Percentiles rank a stretch among this genome's conserved stretches.
Conservation (phyloP, 1,139 yeast genomes). For the Pichia sp. region DNA sequence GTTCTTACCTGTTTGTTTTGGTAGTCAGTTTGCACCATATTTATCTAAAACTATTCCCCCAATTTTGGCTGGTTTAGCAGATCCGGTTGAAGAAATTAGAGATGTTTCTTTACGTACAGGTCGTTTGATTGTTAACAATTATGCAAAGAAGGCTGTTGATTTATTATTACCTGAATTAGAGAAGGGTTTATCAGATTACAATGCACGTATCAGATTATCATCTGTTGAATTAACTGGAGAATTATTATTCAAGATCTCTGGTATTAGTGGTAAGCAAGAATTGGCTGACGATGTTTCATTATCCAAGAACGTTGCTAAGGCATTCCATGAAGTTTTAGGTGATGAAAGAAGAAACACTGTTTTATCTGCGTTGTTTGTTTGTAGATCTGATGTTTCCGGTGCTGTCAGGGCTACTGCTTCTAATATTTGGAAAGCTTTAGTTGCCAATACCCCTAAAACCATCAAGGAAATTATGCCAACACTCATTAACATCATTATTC, state of each 20-base stretch:
- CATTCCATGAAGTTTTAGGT: slow-evolving; percentile 76
- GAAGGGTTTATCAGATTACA: slow-evolving; percentile 75
- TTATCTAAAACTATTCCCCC: slow-evolving; percentile 82
- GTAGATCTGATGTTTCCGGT: slow-evolving; percentile 88
- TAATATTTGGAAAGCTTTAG: slow-evolving; percentile 96
- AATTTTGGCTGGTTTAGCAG: slow-evolving; percentile 86
- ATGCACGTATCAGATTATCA: slow-evolving; percentile 83
- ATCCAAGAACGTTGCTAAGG: slow-evolving; percentile 56
- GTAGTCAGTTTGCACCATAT: slow-evolving; percentile 86
- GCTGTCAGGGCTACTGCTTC: slow-evolving; percentile 87
- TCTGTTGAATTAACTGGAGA: slow-evolving; percentile 98
- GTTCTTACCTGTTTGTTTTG: slow-evolving; percentile 91
- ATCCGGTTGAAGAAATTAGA: slow-evolving; percentile 76
- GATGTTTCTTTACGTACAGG: slow-evolving; percentile 92
- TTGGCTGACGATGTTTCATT: slow-evolving; percentile 54
- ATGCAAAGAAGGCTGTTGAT: slow-evolving; percentile 90
- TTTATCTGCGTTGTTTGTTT: slow-evolving; percentile 75
- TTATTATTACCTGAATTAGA: slow-evolving; percentile 90
- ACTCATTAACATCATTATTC: slow-evolving; percentile 72
- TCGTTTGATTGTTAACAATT: slow-evolving; percentile 81
- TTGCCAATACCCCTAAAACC: slow-evolving; percentile 93
- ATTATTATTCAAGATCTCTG: slow-evolving; percentile 87
- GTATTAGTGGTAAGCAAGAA: slow-evolving; percentile 67
- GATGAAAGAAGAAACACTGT: slow-evolving; percentile 82
- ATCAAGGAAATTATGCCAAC: slow-evolving; percentile 87